phyloP scores from a whole-genome alignment of 495 filamentous ascomycete species.

The Cairneyella variabilis region DNA sequence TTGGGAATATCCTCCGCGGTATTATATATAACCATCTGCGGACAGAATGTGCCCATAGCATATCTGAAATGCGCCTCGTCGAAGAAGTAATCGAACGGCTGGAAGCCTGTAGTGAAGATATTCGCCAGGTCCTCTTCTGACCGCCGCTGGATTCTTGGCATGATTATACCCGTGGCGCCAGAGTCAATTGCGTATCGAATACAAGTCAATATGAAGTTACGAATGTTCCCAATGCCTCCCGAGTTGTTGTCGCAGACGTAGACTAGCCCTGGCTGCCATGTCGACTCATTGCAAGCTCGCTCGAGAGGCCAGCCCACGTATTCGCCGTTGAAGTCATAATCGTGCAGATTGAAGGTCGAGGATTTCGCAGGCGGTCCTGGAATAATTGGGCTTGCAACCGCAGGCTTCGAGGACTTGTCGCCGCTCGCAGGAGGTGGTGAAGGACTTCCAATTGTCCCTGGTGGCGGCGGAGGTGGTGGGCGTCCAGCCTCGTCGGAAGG shows the following conservation, averaged over 20 bases:
- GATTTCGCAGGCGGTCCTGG: neutral
- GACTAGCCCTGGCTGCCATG: constrained; percentile 34
- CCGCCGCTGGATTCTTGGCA: constrained; percentile 21
- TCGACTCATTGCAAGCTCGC: constrained; percentile 39
- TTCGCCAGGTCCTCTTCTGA: constrained; percentile 15
- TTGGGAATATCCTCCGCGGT: constrained; percentile 35
- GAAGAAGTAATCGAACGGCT: constrained; percentile 23
- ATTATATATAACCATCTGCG: constrained; percentile 38
- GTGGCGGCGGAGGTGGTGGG: neutral
- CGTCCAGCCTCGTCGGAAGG: neutral
- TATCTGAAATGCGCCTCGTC: constrained; percentile 20
- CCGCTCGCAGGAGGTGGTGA: neutral
- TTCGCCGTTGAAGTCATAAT: constrained; percentile 24
- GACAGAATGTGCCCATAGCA: constrained; percentile 19
- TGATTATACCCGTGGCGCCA: constrained; percentile 20
- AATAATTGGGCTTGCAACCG: neutral
- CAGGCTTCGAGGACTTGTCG: neutral
- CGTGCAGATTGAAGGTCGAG: constrained; percentile 12
- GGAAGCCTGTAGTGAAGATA: constrained; percentile 14
- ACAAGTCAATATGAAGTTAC: constrained; percentile 43
- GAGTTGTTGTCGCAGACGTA: constrained; percentile 50
- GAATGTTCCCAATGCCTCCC: constrained; percentile 49
- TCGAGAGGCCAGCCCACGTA: constrained; percentile 40
- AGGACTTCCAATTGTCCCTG: neutral
- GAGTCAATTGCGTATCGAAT: constrained; percentile 27